phyloP scores from a whole-genome alignment of 2,329 filamentous ascomycete species.

The Colletotrichum sublineola region DNA sequence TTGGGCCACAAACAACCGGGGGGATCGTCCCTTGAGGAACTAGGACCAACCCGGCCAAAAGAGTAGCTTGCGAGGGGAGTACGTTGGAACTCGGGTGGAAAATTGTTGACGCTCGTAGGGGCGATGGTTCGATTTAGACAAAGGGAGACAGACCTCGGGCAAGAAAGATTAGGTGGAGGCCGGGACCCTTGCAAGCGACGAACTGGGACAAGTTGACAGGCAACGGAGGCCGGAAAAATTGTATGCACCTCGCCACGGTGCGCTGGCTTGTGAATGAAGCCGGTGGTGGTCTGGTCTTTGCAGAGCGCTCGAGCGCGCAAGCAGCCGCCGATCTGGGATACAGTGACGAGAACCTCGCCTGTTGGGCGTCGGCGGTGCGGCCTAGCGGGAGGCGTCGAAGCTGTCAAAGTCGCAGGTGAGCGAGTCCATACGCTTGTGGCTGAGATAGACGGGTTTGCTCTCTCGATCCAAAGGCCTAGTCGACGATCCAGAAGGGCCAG shows the following conservation, averaged over 20 bases:
- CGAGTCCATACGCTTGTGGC: slow-evolving; percentile 33
- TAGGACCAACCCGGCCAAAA: slow-evolving; percentile 18
- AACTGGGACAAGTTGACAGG: slow-evolving; percentile 27
- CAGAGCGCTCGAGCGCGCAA: slow-evolving; percentile 28
- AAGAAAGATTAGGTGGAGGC: slow-evolving; percentile 18
- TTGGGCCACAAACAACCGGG: slow-evolving; percentile 15
- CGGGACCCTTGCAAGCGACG: slow-evolving; percentile 38
- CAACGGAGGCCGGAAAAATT: slow-evolving; percentile 27
- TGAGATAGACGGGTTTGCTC: slow-evolving; percentile 21
- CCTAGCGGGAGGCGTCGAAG: slow-evolving; percentile 21
- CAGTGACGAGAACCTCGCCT: slow-evolving; percentile 4
- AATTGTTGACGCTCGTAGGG: slow-evolving; percentile 9
- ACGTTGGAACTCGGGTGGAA: slow-evolving; percentile 5
- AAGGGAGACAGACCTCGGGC: slow-evolving; percentile 35
- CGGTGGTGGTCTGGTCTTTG: slow-evolving; percentile 22
- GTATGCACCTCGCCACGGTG: slow-evolving; percentile 29
- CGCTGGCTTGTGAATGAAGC: slow-evolving; percentile 17
- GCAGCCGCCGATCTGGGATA: slow-evolving; percentile 24
- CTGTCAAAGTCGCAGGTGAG: slow-evolving; percentile 40
- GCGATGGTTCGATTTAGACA: slow-evolving; percentile 20
- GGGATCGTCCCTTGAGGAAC: neutral
- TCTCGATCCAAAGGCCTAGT: slow-evolving; percentile 15
- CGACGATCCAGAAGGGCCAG: slow-evolving; percentile 1
- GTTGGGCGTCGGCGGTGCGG: slow-evolving; percentile 24
- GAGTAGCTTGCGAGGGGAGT: slow-evolving; percentile 7